These are phyloP conservation scores for Wolfiporia cocos DNA, from an alignment of 1,284 basidiomycete species.

Conservation along the genomic window DNA sequence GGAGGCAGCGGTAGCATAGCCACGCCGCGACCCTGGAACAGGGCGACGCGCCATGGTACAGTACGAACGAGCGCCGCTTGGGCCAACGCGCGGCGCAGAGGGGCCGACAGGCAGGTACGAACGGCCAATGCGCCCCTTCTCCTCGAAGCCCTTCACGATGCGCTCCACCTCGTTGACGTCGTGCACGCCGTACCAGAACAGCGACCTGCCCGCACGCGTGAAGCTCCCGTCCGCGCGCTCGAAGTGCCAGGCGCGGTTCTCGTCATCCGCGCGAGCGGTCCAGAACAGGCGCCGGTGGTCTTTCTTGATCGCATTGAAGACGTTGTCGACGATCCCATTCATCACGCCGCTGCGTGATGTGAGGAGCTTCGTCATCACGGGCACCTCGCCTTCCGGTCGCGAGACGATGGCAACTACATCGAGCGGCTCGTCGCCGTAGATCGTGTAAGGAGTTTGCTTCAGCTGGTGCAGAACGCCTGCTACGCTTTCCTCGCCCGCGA, in stretches of 20 bases:
- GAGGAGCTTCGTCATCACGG: constrained; percentile 91
- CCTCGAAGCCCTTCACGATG: constrained; percentile 80
- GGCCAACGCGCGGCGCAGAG: constrained; percentile 59
- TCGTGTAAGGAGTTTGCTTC: constrained; percentile 81
- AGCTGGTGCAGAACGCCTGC: constrained; percentile 85
- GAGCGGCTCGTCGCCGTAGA: constrained; percentile 97
- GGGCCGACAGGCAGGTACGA: constrained; percentile 90
- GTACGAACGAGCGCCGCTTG: constrained; percentile 49
- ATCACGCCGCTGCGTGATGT: constrained; percentile 85
- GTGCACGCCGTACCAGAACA: constrained; percentile 98
- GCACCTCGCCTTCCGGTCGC: constrained; percentile 84
- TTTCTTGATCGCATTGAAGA: constrained; percentile 93
- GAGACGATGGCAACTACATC: constrained; percentile 95
- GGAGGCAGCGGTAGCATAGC: constrained; percentile 54
- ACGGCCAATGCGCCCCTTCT: constrained; percentile 58
- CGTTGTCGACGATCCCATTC: constrained; percentile 96
- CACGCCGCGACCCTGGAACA: constrained; percentile 44
- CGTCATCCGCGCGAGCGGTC: constrained; percentile 94
- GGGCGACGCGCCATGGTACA: constrained; percentile 63
- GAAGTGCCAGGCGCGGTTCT: constrained; percentile 97
- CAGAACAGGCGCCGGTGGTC: constrained; percentile 95
- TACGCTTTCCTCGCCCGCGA: constrained; percentile 80
- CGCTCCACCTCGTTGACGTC: constrained; percentile 92
- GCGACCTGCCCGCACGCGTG: constrained; percentile 85
- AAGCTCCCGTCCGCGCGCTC: constrained; percentile 98